Conservation (phyloP, 305 asterid genomes). For the Coffea humblotiana region DNA sequence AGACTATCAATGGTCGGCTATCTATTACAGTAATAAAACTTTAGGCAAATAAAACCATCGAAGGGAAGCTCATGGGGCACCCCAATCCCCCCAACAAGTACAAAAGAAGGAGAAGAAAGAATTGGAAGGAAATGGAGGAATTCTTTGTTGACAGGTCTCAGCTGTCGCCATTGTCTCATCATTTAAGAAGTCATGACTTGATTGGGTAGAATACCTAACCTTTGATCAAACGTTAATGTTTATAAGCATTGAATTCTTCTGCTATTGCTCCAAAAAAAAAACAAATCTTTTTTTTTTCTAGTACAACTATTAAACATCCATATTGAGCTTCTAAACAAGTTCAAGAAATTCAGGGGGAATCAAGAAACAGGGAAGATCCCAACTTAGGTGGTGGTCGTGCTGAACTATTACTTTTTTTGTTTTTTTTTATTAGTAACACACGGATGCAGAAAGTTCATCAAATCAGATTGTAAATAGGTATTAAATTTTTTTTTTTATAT, state of each 20-base stretch:
- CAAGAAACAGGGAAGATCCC: neutral
- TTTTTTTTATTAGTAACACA: too few relatives aligned
- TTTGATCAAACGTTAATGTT: neutral
- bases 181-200: neutral
- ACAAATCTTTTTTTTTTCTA: neutral
- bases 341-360: neutral
- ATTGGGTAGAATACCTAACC: constrained; percentile 10
- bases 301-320: neutral
- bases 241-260: neutral
- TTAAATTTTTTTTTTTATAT: neutral
- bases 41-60: constrained; percentile 3
- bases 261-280: too few relatives aligned
- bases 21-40: neutral
- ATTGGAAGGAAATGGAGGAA: neutral
- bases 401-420: neutral
- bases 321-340: neutral
- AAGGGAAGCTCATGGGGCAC: neutral
- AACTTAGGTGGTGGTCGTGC: too few relatives aligned
- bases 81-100: neutral
- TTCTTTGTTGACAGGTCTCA: constrained; percentile 10
- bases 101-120: neutral
- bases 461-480: neutral
- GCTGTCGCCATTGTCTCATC: neutral
- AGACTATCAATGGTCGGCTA: constrained; percentile 10
- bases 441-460: neutral